Base-by-base conservation (phyloP, 495 filamentous ascomycete species). In the Bathelium albidoporum region DNA sequence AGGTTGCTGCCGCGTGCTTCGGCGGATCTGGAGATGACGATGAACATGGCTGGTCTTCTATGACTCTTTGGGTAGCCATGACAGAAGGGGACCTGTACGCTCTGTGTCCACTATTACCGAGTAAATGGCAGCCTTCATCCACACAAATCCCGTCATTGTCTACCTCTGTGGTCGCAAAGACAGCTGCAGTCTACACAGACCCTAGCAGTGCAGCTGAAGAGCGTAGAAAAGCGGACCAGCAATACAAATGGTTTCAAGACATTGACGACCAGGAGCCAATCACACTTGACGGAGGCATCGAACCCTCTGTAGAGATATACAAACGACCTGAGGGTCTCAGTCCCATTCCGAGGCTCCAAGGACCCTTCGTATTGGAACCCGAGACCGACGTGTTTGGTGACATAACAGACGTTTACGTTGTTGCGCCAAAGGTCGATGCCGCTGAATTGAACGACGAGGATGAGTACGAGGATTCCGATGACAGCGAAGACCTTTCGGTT, bases 1-100 rank as follows among this genome's bases (percentile, higher is more conserved):
- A 93, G 66, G 88, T 92, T 14, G 89, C 88, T 14, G 85, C 90
- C 4, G 89, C 91, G 44, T 89, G 85, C 69, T 95, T 96, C 74
- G 88, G 87, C 0, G 85, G 85, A 22, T 84, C 77, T 60, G 87
- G 85, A 32, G 75, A 70, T 29, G 77, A 78, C 39, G 79, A 75
- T 32, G 89, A 91, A 59, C 84, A 89, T 68, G 87, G 86, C 32
- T 96, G 91, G 91, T 87, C 89, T 7, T 80, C 89, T 16, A 95
- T 94, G 90, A 95, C 91, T 1, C 76, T 96, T 20, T 96, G 90
- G 90, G 76, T 95, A 52, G 90, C 89, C 18, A 96, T 95, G 90
- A 80, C 79, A 36, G 87, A 88, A 29, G 91, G 91, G 3, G 91
- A 95, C 68, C 81, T 96, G 9, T 96, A 96, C 67, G 89, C 90